Base-by-base conservation (phyloP, 192 early-diverging fungal species). In the Haplosporangium gracile region DNA sequence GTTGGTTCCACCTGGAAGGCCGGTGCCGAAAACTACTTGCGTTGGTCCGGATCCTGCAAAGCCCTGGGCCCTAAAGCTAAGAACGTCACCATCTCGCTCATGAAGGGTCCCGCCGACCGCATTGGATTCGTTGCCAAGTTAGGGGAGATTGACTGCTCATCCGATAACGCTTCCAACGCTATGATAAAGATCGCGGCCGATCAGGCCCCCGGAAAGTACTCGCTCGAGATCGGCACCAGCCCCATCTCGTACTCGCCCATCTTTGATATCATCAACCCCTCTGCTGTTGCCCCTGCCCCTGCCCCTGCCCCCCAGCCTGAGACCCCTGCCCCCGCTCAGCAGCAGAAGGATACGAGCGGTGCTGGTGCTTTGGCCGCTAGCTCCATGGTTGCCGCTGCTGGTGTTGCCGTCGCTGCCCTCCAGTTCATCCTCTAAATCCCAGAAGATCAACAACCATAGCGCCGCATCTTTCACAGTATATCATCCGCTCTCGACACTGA, bases 401-500 rank as follows among this genome's bases (percentile, higher is more conserved):
- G 79, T 53, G 45, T 36, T 53, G 73, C 60, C 5, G 72, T 45
- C 51, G 79, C 79, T 68, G 71, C 72, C 45, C 43, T 81, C 36
- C 76, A 78, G 68, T 53, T 78, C 36, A 45, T 65, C 38, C 79
- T 81, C 65, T 81, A 81, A 81, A 40, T 26, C 70, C 18, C 2
- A 3, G n/a, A 15, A 11, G 4, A 15, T 15, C 13, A 32, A 65
- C 8, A 11, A 15, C 10, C 26, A 15, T 3, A 65, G 29, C 18
- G 22, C 38, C 16, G 0, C 18, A 51, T 42, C 11, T 26, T 40
- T 39, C 18, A 40, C 40, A 20, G 9, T 38, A 71, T 39, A 40
- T 39, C 26, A 49, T 2, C 43, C 49, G 15, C 45, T 36, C 29
- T 51, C 29, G 29, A 42, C 32, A n/a, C 9, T n/a, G 55, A 26